Percentiles rank a stretch among this genome's conserved stretches.
Evolutionary conservation across 148 eudicot genomes (phyloP).

Genomic region (Cornus kousa): DNA sequence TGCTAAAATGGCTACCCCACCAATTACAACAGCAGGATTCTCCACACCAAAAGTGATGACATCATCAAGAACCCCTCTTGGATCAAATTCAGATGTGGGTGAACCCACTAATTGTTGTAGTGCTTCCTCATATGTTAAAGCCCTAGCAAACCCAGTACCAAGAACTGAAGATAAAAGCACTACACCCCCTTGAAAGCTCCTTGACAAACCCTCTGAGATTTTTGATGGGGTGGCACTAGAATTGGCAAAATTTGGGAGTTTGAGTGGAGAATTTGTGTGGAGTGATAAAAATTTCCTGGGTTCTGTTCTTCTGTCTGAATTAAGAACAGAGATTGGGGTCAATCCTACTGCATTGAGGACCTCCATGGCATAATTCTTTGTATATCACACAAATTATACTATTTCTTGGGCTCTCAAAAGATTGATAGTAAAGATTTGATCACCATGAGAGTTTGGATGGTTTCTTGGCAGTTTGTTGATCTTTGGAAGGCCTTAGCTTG

Average conservation of each 20-base stretch:
- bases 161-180: conserved; percentile 56
- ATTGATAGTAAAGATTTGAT: background rate
- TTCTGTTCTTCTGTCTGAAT: conserved; percentile 56
- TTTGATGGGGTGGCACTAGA: conserved; percentile 33
- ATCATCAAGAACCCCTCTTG: conserved; percentile 50
- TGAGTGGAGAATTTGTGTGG: conserved; percentile 33
- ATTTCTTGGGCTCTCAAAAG: conserved; percentile 10
- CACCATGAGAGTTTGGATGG: conserved; percentile 12
- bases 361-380: conserved; percentile 58
- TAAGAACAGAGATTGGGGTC: conserved; percentile 63
- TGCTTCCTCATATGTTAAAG: conserved; percentile 91
- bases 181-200: conserved; percentile 46
- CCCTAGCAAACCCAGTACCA: conserved; percentile 49
- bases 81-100: conserved; percentile 57
- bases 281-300: conserved; percentile 49
- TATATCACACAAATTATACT: background rate
- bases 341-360: conserved; percentile 71
- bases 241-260: conserved; percentile 29
- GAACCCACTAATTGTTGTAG: conserved; percentile 47
- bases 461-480: background rate
- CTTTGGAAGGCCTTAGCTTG: background rate
- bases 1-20: conserved; percentile 64
- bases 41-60: conserved; percentile 42
- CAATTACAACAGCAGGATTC: conserved; percentile 66
- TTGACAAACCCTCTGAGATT: conserved; percentile 25